These are phyloP conservation scores for Sanghuangporus sanghuang DNA, from an alignment of 1,284 basidiomycete genomes.

Conservation along the genomic window DNA sequence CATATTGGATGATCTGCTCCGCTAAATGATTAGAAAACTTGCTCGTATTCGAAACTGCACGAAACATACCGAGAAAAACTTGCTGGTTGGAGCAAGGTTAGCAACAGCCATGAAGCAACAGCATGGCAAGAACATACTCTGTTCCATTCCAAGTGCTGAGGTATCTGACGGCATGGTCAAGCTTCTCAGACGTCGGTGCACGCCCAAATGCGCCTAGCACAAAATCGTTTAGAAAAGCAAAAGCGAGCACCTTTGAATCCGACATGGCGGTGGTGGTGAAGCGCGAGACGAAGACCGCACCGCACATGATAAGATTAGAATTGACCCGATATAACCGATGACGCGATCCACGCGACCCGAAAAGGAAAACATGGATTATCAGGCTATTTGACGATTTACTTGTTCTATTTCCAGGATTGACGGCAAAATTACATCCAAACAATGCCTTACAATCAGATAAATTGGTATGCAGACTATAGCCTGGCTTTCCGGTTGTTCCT, in stretches of 20 bases:
- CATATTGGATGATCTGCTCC: constrained; percentile 62
- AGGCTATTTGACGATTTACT: not conserved
- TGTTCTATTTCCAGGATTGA: not conserved
- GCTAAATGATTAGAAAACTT: not conserved
- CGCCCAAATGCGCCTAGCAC: constrained; percentile 57
- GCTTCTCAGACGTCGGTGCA: constrained; percentile 51
- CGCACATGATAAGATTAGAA: not conserved
- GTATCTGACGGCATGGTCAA: constrained; percentile 68
- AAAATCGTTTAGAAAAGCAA: constrained; percentile 50
- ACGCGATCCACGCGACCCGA: not conserved
- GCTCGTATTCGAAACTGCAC: not conserved
- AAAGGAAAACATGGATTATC: not conserved
- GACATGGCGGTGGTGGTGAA: constrained; percentile 21
- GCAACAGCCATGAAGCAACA: constrained; percentile 4
- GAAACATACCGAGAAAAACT: constrained; percentile 62
- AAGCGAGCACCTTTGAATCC: constrained; percentile 28
- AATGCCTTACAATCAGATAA: no score
- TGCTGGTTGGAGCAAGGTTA: constrained; percentile 38
- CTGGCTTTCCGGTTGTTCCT: not conserved
- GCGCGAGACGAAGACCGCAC: not conserved
- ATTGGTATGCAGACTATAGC: not conserved
- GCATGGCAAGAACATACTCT: constrained; percentile 51
- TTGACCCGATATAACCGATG: not conserved
- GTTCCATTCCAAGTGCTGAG: constrained; percentile 77
- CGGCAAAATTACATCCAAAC: no score